These are phyloP conservation scores for Lycium barbarum DNA, from an alignment of 257 asterid species.

Conservation along the genomic window DNA sequence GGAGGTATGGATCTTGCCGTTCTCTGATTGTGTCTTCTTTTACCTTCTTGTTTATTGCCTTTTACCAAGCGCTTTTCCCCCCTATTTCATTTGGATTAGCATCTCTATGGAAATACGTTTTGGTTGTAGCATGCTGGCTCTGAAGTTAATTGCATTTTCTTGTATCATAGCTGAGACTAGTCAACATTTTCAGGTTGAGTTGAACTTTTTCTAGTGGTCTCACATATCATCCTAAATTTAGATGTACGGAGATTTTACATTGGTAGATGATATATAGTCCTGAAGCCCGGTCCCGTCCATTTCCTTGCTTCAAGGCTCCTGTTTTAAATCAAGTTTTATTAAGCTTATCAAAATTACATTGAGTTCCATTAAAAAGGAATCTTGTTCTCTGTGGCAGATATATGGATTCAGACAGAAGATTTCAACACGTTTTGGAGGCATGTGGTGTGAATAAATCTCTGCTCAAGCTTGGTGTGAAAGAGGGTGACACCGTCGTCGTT, in stretches of 20 bases:
- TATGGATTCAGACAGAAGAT: constrained; percentile 80
- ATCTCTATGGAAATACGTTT: neutral
- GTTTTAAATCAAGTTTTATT: neutral
- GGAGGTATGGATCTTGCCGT: constrained; percentile 67
- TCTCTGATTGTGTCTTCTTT: constrained; percentile 7
- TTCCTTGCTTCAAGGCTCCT: constrained; percentile 20
- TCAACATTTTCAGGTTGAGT: constrained; percentile 17
- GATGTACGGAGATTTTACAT: neutral
- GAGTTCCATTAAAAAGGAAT: constrained; percentile 8
- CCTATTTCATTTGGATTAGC: neutral
- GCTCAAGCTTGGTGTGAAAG: constrained; percentile 83
- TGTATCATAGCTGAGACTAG: constrained; percentile 9
- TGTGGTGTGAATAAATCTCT: constrained; percentile 92
- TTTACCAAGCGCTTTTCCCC: neutral
- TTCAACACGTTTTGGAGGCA: constrained; percentile 92
- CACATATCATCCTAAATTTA: neutral
- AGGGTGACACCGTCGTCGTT: constrained; percentile 88
- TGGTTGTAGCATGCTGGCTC: neutral
- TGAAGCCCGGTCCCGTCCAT: neutral
- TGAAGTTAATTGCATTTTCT: neutral
- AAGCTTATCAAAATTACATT: neutral
- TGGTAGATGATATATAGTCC: neutral
- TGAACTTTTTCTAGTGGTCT: constrained; percentile 16
- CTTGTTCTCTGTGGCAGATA: constrained; percentile 62
- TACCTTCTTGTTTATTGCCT: neutral